phyloP scores from a whole-genome alignment of 371 early-diverging fungal species.

The Blakeslea trispora region DNA sequence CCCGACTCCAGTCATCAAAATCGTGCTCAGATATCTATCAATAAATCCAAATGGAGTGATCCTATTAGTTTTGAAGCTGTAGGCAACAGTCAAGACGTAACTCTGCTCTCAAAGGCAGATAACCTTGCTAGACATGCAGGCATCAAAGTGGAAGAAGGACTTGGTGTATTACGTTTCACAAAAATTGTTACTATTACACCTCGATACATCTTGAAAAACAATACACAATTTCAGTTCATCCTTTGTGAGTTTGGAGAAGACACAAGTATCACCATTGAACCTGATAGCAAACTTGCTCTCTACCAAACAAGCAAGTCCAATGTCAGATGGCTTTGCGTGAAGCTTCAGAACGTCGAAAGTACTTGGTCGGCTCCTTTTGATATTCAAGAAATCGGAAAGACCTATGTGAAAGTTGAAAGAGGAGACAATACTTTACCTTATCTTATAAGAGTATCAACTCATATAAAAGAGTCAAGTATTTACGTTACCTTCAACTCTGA shows the following conservation, averaged over 20 bases:
- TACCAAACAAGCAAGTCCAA: constrained; percentile 48
- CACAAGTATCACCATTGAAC: constrained; percentile 26
- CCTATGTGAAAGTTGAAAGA: constrained; percentile 74
- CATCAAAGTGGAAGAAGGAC: constrained; percentile 66
- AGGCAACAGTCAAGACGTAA: constrained; percentile 69
- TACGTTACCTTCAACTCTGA: constrained; percentile 81
- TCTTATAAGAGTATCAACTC: constrained; percentile 75
- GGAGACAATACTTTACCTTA: constrained; percentile 51
- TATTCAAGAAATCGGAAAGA: constrained; percentile 82
- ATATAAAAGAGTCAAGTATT: constrained; percentile 83
- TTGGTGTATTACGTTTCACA: constrained; percentile 59
- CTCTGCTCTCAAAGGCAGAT: constrained; percentile 42
- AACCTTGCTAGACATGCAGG: constrained; percentile 62
- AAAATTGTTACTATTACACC: constrained; percentile 82
- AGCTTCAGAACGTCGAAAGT: constrained; percentile 40
- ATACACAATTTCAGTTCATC: constrained; percentile 56
- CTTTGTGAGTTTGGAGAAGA: constrained; percentile 55
- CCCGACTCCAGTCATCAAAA: constrained; percentile 72
- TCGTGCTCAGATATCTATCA: constrained; percentile 67
- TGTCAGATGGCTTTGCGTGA: constrained; percentile 56
- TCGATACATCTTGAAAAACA: constrained; percentile 85
- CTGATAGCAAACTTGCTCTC: constrained; percentile 55
- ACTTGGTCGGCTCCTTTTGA: constrained; percentile 80
- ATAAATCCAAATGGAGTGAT: constrained; percentile 75
- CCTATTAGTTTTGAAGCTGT: constrained; percentile 86